These are phyloP conservation scores for Immersiporthe knoxdaviesiana DNA, from an alignment of 2,329 filamentous ascomycete species.

Conservation along the genomic window DNA sequence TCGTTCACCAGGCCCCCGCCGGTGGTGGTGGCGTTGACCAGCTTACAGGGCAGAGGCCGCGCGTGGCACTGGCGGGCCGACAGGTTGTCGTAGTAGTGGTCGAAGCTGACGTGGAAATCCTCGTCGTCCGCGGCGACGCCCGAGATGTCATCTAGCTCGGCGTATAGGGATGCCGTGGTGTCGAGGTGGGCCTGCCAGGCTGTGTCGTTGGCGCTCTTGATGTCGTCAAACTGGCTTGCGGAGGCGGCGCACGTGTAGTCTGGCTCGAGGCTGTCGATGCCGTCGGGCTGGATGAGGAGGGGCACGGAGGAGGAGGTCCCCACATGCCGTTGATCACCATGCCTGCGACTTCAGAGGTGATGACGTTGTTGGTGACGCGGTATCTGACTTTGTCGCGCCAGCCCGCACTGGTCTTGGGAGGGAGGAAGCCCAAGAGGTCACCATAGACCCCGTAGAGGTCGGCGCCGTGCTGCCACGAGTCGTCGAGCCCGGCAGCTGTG, in stretches of 20 bases:
- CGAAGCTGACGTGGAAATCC: constrained; percentile 72
- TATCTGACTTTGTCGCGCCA: constrained; percentile 57
- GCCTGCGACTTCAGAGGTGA: constrained; percentile 79
- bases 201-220: constrained; percentile 48
- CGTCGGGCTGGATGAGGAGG: constrained; percentile 55
- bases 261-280: constrained; percentile 75
- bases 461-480: constrained; percentile 73
- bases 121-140: constrained; percentile 59
- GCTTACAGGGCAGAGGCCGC: constrained; percentile 72
- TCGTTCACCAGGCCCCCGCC: constrained; percentile 41
- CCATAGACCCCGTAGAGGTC: constrained; percentile 79
- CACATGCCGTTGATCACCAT: constrained; percentile 77
- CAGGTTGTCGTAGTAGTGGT: constrained; percentile 86
- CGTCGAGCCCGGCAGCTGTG: constrained; percentile 69
- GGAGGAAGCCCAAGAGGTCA: constrained; percentile 69
- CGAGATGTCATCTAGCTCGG: constrained; percentile 67
- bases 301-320: constrained; percentile 46
- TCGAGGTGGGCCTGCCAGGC: constrained; percentile 68
- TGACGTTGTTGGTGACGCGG: constrained; percentile 79
- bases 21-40: constrained; percentile 36
- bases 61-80: constrained; percentile 77
- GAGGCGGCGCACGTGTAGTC: constrained; percentile 67
- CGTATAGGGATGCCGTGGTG: constrained; percentile 57
- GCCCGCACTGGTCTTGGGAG: constrained; percentile 46
- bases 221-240: constrained; percentile 44